Evolutionary conservation across 441 rosid species (phyloP), one percentile per base, ranked within the genome.

Genomic region (Populus hybrid): DNA sequence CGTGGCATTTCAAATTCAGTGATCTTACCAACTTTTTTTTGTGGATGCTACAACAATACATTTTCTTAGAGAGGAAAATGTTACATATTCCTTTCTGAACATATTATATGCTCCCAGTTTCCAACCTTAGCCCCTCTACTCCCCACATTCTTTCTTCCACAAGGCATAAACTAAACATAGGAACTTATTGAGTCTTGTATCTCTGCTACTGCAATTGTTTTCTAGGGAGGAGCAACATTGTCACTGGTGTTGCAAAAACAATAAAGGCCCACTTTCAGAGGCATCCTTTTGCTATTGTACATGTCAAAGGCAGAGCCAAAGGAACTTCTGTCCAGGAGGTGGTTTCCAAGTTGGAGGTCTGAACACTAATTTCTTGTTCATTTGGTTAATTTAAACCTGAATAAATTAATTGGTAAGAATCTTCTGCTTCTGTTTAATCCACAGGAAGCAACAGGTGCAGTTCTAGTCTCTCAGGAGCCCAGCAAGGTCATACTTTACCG

Each of bases 241-340:
- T 96, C 28, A 88, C 86, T 28, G 98, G 98, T 63, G 85, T 96
- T 67, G 99, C 95, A 9, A 93, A 84, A 88, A 71, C 90, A 74
- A 90, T 96, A 72, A 90, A 80, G 82, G 78, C 82, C 38, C 99
- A 94, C 85, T 96, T 94, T 81, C 63, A 83, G 84, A 96, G 81
- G 86, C 82, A 93, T 80, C 97, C 97, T 78, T 89, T 96, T 42
- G 98, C 97, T 66, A 90, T 94, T 57, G 97, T 96, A 63, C 91
- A 90, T 65, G 90, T 96, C 69, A 93, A 96, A 87, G 97, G 98
- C 76, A 89, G 99, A 83, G 99, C 99, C 46, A 87, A 92, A 81
- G 98, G 98, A 78, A 96, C 99, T 74, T 96, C 98, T 3, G 88
- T 94, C 76, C 98, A 90, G 83, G 99, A 96, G 87, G 89, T 96